A percentile compares a stretch with the other conserved stretches of the same genome.
phyloP scores from a whole-genome alignment of 805 yeast species.

The Yarrowia sp. region DNA sequence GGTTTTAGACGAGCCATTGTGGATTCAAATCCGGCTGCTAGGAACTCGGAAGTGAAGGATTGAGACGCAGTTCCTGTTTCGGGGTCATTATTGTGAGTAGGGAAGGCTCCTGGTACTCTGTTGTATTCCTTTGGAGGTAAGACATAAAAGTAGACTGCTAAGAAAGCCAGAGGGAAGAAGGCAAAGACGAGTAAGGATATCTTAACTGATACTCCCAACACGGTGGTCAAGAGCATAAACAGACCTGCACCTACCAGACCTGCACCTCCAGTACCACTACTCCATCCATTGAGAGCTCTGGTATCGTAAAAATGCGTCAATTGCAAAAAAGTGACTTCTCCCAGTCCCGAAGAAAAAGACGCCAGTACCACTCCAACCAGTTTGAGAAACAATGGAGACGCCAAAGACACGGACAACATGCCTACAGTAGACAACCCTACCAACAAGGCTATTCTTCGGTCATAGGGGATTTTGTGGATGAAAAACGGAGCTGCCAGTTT shows the following conservation, averaged over 20 bases:
- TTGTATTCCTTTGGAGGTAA: conserved; percentile 35
- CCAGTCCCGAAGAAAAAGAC: conserved; percentile 81
- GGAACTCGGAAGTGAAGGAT: not conserved
- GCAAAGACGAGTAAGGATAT: conserved; percentile 58
- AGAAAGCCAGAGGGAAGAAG: conserved; percentile 39
- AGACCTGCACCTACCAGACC: conserved; percentile 76
- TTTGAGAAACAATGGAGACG: conserved; percentile 42
- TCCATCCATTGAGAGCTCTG: conserved; percentile 76
- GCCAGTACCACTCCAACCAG: conserved; percentile 75
- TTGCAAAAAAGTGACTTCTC: conserved; percentile 85
- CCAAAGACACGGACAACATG: conserved; percentile 64
- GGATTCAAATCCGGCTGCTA: not conserved
- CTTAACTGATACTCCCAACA: conserved; percentile 56
- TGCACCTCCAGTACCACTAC: conserved; percentile 95
- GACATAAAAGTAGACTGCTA: conserved; percentile 34
- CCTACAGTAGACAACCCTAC: conserved; percentile 65
- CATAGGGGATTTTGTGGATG: conserved; percentile 63
- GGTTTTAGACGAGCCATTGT: conserved; percentile 37
- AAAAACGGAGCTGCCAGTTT: conserved; percentile 78
- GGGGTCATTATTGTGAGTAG: not conserved
- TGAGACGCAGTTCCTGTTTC: not conserved
- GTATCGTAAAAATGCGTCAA: conserved; percentile 72
- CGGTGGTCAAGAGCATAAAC: conserved; percentile 69
- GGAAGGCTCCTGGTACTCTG: not conserved
- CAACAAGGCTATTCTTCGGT: conserved; percentile 51